Base-by-base conservation (phyloP, 768 basidiomycete genomes). In the Auriscalpium microsporum region DNA sequence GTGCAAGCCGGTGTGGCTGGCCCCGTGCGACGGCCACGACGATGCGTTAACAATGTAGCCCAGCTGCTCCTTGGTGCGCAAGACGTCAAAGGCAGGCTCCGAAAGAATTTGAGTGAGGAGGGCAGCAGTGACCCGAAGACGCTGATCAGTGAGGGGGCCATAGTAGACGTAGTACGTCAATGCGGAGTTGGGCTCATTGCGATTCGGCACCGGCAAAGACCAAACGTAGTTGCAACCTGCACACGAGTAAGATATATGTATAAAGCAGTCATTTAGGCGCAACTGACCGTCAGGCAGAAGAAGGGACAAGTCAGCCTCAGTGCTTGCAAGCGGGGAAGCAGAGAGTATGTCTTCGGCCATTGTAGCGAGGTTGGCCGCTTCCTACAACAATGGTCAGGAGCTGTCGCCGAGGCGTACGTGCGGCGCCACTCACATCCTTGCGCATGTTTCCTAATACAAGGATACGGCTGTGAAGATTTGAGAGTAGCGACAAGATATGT, bases 21-120 rank as follows among this genome's bases (percentile, higher is more conserved):
- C 74, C n/a, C 88, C 86, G 44, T 78, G 66, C 45, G 87, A 68
- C 10, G 73, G 66, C 79, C 80, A 83, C 34, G 71, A 65, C 1
- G 75, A 73, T 59, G 81, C 84, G 9, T 76, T 79, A 37, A 96
- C 94, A 45, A 96, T 78, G 68, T 99, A 99, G 6, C 96, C 96
- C 1, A 99, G 78, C 69, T 99, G 96, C 66, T 98, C 92, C 66
- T 91, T 85, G 4, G 94, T 97, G 33, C 96, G 85, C 34, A 99
- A 79, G 21, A 84, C 74, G 66, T 95, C 85, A 71, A 98, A 99
- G 10, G 88, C 81, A 1, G 94, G 95, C 63, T 99, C 96, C n/a
- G 79, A 75, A 38, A 94, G 76, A 55, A 98, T 87, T 62, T 94
- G 91, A 0, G 78, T 78, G 21, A 97, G 81, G 13, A 99, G 77